Evolutionary conservation across 2,329 filamentous ascomycete species (phyloP).

Genomic region (Nectriaceae sp.): DNA sequence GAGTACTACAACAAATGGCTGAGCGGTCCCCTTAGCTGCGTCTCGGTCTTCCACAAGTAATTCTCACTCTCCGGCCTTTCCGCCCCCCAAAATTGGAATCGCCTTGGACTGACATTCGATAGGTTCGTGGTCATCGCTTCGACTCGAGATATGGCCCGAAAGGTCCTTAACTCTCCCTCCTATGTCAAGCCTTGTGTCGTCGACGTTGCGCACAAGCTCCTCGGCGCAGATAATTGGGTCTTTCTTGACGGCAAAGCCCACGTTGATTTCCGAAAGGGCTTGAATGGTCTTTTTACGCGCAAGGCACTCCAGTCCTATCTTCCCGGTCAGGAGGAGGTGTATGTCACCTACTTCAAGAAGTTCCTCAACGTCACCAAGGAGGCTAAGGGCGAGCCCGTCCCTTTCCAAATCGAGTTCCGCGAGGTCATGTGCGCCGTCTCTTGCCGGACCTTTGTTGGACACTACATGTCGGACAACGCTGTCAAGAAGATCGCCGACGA

Average conservation of each 20-base stretch:
- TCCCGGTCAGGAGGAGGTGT: slow-evolving; percentile 89
- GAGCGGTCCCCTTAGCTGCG: slow-evolving; percentile 90
- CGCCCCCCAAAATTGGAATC: not conserved
- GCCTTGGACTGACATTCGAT: slow-evolving; percentile 9
- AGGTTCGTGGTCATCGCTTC: slow-evolving; percentile 98
- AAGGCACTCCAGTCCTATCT: slow-evolving; percentile 86
- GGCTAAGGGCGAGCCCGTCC: slow-evolving; percentile 70
- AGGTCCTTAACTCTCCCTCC: slow-evolving; percentile 90
- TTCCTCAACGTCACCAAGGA: slow-evolving; percentile 77
- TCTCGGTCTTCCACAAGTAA: slow-evolving; percentile 99
- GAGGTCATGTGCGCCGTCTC: slow-evolving; percentile 94
- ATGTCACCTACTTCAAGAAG: slow-evolving; percentile 79
- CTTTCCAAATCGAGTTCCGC: slow-evolving; percentile 91
- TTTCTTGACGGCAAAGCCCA: slow-evolving; percentile 95
- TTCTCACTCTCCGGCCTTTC: slow-evolving; percentile 26
- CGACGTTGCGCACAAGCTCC: slow-evolving; percentile 88
- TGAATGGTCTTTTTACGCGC: slow-evolving; percentile 93
- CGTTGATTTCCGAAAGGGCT: slow-evolving; percentile 94
- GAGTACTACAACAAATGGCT: slow-evolving; percentile 92
- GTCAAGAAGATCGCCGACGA: slow-evolving; percentile 95
- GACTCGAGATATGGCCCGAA: slow-evolving; percentile 90
- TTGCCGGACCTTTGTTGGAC: slow-evolving; percentile 93
- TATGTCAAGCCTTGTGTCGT: slow-evolving; percentile 97
- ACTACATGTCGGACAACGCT: slow-evolving; percentile 88
- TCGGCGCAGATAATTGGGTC: slow-evolving; percentile 92